phyloP scores from a whole-genome alignment of 1,284 basidiomycete genomes.

The Stygiomarasmius scandens region DNA sequence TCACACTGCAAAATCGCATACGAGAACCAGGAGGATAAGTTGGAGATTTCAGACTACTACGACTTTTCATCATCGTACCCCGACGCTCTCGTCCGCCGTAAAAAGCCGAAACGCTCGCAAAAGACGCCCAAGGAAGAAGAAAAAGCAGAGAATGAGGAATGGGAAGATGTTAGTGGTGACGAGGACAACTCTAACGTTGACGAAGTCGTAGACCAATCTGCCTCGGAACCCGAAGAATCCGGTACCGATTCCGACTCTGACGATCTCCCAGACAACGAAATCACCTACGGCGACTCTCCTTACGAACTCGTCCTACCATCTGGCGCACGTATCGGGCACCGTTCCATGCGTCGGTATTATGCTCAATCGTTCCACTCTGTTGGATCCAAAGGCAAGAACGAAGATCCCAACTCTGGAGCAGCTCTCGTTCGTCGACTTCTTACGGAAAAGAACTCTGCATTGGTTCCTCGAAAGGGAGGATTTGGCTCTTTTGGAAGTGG shows the following conservation, averaged over 20 bases:
- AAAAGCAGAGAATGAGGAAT: conserved; percentile 46
- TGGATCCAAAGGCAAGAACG: conserved; percentile 36
- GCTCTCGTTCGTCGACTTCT: conserved; percentile 76
- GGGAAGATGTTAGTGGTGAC: conserved; percentile 63
- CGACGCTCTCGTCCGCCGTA: conserved; percentile 37
- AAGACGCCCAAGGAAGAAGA: conserved; percentile 32
- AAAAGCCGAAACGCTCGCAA: conserved; percentile 26
- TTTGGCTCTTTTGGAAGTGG: conserved; percentile 85
- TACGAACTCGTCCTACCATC: conserved; percentile 96
- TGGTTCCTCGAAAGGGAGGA: conserved; percentile 85
- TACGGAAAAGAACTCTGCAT: conserved; percentile 78
- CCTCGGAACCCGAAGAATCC: conserved; percentile 29
- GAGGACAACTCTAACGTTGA: conserved; percentile 52
- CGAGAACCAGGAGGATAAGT: conserved; percentile 76
- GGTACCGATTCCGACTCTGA: conserved; percentile 46
- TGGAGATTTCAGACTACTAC: conserved; percentile 93
- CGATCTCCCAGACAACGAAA: conserved; percentile 52
- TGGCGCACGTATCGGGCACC: conserved; percentile 90
- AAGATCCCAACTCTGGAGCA: conserved; percentile 71
- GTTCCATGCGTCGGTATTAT: conserved; percentile 87
- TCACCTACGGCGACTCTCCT: conserved; percentile 75
- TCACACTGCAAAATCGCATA: conserved; percentile 96
- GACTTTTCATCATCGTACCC: conserved; percentile 88
- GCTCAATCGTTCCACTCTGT: conserved; percentile 71
- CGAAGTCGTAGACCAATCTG: conserved; percentile 51